A percentile compares a stretch with the other conserved stretches of the same genome.
phyloP scores from a whole-genome alignment of 768 basidiomycete species.

The Neoboletus subvelutipes region DNA sequence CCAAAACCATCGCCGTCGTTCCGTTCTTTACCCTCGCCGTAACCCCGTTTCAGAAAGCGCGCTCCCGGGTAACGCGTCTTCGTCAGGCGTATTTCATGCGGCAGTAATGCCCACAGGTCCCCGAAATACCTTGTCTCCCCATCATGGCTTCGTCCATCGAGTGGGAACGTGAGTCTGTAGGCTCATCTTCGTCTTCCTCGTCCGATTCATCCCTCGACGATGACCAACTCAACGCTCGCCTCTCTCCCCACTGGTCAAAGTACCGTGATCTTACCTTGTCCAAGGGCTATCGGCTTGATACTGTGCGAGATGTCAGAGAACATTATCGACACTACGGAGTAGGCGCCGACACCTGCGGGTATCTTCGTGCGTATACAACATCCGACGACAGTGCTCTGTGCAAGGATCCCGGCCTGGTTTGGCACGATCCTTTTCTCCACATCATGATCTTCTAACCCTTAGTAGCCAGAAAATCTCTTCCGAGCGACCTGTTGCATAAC shows the following conservation, averaged over 20 bases:
- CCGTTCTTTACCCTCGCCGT: background rate
- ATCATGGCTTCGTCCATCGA: slow-evolving; percentile 72
- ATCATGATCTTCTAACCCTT: slow-evolving; percentile 9
- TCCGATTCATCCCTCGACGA: slow-evolving; percentile 54
- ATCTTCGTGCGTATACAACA: slow-evolving; percentile 33
- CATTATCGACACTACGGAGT: slow-evolving; percentile 45
- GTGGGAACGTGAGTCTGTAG: slow-evolving; percentile 22
- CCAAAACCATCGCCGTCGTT: background rate
- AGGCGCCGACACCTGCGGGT: slow-evolving; percentile 28
- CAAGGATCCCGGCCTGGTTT: slow-evolving; percentile 68
- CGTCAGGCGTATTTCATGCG: slow-evolving; percentile 16
- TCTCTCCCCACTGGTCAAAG: slow-evolving; percentile 60
- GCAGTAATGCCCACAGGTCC: background rate
- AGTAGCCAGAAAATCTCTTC: slow-evolving; percentile 70
- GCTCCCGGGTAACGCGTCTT: background rate
- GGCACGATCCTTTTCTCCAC: slow-evolving; percentile 18
- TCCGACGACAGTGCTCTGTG: slow-evolving; percentile 60
- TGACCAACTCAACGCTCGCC: slow-evolving; percentile 53
- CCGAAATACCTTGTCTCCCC: slow-evolving; percentile 42
- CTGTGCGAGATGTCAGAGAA: slow-evolving; percentile 62
- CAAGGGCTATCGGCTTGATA: slow-evolving; percentile 66
- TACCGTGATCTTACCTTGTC: slow-evolving; percentile 48
- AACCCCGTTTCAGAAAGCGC: background rate
- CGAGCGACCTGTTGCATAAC: slow-evolving; percentile 57
- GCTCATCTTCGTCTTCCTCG: slow-evolving; percentile 42